Conservation (phyloP, 306 rosid species). For the Macrotyloma uniflorum region DNA sequence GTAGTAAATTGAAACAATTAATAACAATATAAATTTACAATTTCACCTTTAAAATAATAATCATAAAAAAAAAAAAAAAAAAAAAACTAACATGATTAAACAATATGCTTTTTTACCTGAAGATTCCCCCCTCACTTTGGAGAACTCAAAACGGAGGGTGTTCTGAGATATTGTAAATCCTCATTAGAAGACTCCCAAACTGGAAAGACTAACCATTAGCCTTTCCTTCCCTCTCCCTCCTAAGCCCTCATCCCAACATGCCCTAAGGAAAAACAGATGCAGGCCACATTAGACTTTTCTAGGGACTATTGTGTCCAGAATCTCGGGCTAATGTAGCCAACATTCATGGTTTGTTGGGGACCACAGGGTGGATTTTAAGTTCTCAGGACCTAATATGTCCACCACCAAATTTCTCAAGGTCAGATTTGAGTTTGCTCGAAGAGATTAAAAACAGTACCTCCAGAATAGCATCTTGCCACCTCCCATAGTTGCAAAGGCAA, state of each 20-base stretch:
- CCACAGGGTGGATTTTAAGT: background rate
- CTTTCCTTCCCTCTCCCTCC: background rate
- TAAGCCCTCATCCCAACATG: background rate
- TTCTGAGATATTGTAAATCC: background rate
- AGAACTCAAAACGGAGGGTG: background rate
- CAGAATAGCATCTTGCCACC: constrained; percentile 83
- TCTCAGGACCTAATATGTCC: background rate
- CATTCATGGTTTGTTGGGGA: constrained; percentile 1
- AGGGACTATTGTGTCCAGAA: background rate
- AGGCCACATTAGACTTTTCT: background rate
- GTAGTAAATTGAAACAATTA: background rate
- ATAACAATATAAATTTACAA: background rate
- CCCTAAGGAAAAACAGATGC: background rate
- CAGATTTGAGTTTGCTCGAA: background rate
- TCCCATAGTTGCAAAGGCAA: constrained; percentile 86
- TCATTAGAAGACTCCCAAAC: background rate
- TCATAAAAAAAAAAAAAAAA: no score
- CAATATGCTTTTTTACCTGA: background rate
- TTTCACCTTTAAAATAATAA: background rate
- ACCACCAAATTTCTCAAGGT: background rate
- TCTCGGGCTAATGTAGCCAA: background rate
- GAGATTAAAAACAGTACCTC: constrained; percentile 56
- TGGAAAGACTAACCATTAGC: background rate
- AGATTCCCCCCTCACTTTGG: background rate
- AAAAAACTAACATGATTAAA: background rate